Evolutionary conservation across 495 filamentous ascomycete genomes (phyloP).

Genomic region (Cetradonia linearis): DNA sequence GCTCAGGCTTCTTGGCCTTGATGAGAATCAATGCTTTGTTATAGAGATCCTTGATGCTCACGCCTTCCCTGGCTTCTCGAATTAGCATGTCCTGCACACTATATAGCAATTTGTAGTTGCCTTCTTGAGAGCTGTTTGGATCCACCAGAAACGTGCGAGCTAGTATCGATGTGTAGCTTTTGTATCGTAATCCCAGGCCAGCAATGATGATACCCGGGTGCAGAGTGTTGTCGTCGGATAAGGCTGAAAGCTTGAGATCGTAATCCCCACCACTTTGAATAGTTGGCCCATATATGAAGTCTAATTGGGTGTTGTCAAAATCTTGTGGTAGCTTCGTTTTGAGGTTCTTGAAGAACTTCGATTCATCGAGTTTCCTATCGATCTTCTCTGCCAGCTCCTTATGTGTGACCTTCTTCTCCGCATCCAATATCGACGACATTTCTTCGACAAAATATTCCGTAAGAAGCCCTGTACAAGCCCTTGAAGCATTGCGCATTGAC

Average conservation of each 20-base stretch:
- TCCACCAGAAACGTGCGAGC: conserved; percentile 92
- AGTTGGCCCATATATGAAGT: conserved; percentile 86
- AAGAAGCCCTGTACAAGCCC: conserved; percentile 85
- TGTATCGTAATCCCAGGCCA: conserved; percentile 84
- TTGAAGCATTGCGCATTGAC: conserved; percentile 81
- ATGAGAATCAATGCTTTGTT: conserved; percentile 70
- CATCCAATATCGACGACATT: conserved; percentile 90
- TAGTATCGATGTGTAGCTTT: conserved; percentile 83
- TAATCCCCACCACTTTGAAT: conserved; percentile 94
- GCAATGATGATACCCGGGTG: conserved; percentile 88
- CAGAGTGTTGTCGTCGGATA: conserved; percentile 72
- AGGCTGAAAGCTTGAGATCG: conserved; percentile 67
- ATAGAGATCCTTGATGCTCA: conserved; percentile 80
- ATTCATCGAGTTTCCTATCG: conserved; percentile 79
- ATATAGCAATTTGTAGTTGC: conserved; percentile 86
- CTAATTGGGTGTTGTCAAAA: conserved; percentile 83
- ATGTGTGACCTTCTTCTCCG: conserved; percentile 93
- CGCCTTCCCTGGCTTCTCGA: conserved; percentile 82
- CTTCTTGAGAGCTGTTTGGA: conserved; percentile 88
- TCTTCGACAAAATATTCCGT: conserved; percentile 92
- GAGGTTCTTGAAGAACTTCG: conserved; percentile 81
- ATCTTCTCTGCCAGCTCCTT: conserved; percentile 72
- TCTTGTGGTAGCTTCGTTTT: conserved; percentile 69
- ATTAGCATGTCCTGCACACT: conserved; percentile 76
- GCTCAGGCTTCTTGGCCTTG: conserved; percentile 80